These are phyloP conservation scores for Lepidium aucheri DNA, from an alignment of 345 rosid genomes.

Conservation along the genomic window DNA sequence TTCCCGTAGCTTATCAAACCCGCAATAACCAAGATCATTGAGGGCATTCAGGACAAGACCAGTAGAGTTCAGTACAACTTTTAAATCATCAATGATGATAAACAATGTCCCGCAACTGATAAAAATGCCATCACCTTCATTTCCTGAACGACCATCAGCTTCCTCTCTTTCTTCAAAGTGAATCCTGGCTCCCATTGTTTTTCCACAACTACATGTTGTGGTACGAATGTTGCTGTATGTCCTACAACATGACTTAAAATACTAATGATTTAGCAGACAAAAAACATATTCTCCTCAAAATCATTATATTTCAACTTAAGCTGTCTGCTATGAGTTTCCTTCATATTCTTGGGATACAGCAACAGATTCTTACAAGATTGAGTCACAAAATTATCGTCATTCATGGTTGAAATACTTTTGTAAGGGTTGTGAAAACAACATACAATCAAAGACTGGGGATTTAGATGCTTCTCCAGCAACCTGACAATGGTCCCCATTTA, in stretches of 20 bases:
- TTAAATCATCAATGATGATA: background rate
- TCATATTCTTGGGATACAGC: background rate
- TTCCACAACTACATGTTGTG: no score
- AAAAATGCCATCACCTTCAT: background rate
- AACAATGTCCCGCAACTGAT: background rate
- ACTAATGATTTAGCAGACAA: no score
- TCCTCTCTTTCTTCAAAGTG: no score
- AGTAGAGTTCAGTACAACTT: background rate
- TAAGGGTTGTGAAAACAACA: background rate
- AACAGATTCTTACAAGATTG: background rate
- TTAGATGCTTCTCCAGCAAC: background rate
- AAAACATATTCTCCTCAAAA: no score
- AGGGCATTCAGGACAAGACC: background rate
- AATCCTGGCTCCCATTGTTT: no score
- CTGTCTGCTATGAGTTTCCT: background rate
- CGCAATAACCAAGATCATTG: background rate
- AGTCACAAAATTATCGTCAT: background rate
- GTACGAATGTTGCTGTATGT: no score
- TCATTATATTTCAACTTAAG: background rate
- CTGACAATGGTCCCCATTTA: constrained; percentile 17
- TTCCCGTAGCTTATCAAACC: background rate
- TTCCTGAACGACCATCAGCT: no score
- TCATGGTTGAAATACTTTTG: background rate
- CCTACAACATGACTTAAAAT: no score
- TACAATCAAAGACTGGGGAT: background rate